Evolutionary conservation across 306 rosid species (phyloP).

Genomic region (Boehmeria nivea): DNA sequence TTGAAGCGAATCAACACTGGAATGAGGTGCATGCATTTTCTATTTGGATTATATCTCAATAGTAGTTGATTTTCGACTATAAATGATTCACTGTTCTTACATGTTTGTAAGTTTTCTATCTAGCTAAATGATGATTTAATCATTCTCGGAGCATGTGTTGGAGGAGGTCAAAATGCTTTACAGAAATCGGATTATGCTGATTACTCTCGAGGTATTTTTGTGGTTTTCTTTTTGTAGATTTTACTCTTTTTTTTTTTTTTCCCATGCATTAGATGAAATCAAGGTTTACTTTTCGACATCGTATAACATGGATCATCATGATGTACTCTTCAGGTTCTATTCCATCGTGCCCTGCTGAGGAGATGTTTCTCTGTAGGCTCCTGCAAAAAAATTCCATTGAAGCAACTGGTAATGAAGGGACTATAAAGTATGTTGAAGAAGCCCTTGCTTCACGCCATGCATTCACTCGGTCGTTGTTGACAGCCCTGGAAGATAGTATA

Average conservation of each 20-base stretch:
- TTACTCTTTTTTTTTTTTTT: not conserved
- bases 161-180: conserved; percentile 55
- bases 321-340: conserved; percentile 51
- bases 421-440: conserved; percentile 47
- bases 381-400: conserved; percentile 61
- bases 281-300: conserved; percentile 4
- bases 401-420: conserved; percentile 34
- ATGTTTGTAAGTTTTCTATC: conserved; percentile 24
- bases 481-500: conserved; percentile 46
- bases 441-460: conserved; percentile 62
- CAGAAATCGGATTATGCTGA: conserved; percentile 34
- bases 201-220: conserved; percentile 44
- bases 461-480: conserved; percentile 52
- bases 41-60: conserved; percentile 10
- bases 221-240: not conserved
- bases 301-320: conserved; percentile 26
- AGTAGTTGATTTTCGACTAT: conserved; percentile 12
- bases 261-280: not conserved
- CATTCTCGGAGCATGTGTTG: conserved; percentile 71
- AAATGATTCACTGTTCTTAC: too few species aligned
- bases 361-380: conserved; percentile 77
- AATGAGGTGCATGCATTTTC: conserved; percentile 53
- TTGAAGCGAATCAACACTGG: conserved; percentile 66
- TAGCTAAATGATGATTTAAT: conserved; percentile 78
- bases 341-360: conserved; percentile 67